These are phyloP conservation scores for Sporothrix dimorphospora DNA, from an alignment of 2,329 filamentous ascomycete genomes.

Conservation along the genomic window DNA sequence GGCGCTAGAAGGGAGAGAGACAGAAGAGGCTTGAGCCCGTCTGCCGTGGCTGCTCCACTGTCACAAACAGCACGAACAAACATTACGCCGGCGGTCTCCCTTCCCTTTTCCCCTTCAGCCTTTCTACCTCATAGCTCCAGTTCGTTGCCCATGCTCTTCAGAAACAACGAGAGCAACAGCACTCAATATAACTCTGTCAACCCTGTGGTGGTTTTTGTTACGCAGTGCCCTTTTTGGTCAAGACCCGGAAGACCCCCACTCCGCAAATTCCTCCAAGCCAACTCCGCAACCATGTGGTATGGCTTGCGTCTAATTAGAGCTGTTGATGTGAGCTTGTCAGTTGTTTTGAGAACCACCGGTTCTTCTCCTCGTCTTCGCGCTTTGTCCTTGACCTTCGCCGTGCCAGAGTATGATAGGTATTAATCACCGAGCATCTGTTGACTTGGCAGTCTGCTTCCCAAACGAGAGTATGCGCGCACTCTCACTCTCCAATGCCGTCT, in stretches of 20 bases:
- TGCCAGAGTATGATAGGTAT: too few species aligned
- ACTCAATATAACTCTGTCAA: background rate
- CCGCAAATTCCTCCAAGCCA: background rate
- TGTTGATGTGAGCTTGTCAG: too few species aligned
- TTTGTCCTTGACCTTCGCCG: too few species aligned
- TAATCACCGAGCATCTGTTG: too few species aligned
- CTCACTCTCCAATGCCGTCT: too few species aligned
- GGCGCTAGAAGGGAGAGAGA: background rate
- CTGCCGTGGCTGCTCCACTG: background rate
- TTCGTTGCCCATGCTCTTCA: background rate
- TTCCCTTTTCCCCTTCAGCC: background rate
- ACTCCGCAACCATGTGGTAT: background rate
- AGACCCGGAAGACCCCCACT: background rate
- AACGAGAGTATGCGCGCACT: too few species aligned
- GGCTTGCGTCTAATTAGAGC: background rate
- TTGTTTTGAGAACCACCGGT: too few species aligned
- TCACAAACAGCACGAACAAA: background rate
- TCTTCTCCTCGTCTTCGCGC: too few species aligned
- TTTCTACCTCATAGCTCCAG: background rate
- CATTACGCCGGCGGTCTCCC: background rate
- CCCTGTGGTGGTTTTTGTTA: background rate
- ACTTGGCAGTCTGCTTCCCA: too few species aligned
- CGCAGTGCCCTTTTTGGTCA: background rate
- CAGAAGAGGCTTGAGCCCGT: background rate
- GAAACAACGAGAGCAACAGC: too few species aligned